These are phyloP conservation scores for Phialocephala subalpina DNA, from an alignment of 2,329 filamentous ascomycete genomes.

Conservation along the genomic window DNA sequence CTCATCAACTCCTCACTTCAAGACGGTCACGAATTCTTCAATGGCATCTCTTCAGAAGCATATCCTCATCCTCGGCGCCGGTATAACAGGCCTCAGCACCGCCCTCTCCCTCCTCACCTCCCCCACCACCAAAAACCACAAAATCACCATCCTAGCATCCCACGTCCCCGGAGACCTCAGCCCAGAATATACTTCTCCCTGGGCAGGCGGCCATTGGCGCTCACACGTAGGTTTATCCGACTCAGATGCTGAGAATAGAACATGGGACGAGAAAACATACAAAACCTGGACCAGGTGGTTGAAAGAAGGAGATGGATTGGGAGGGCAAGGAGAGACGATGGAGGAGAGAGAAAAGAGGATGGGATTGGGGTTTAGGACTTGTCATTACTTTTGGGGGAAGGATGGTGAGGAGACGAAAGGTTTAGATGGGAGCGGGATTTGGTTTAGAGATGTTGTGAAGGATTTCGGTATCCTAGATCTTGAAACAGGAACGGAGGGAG, in stretches of 20 bases:
- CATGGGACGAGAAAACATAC: conserved; percentile 54
- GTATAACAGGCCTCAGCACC: conserved; percentile 51
- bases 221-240: conserved; percentile 47
- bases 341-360: conserved; percentile 15
- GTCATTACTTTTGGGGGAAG: conserved; percentile 14
- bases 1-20: background rate
- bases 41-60: conserved; percentile 20
- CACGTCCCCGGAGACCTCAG: conserved; percentile 47
- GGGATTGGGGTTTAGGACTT: background rate
- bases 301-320: conserved; percentile 26
- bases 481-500: background rate
- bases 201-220: conserved; percentile 57
- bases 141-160: conserved; percentile 51
- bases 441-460: conserved; percentile 27
- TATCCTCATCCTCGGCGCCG: conserved; percentile 47
- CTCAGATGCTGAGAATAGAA: conserved; percentile 43
- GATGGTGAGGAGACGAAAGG: conserved; percentile 19
- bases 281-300: conserved; percentile 48
- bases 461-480: conserved; percentile 22
- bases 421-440: conserved; percentile 23
- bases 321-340: conserved; percentile 41
- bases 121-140: conserved; percentile 47
- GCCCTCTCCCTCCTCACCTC: conserved; percentile 51
- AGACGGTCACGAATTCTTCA: background rate
- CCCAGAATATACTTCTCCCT: conserved; percentile 37